Percentiles rank a stretch among this genome's conserved stretches.
Conservation (phyloP, 352 stramenopile species). For the Phytophthora quininea region DNA sequence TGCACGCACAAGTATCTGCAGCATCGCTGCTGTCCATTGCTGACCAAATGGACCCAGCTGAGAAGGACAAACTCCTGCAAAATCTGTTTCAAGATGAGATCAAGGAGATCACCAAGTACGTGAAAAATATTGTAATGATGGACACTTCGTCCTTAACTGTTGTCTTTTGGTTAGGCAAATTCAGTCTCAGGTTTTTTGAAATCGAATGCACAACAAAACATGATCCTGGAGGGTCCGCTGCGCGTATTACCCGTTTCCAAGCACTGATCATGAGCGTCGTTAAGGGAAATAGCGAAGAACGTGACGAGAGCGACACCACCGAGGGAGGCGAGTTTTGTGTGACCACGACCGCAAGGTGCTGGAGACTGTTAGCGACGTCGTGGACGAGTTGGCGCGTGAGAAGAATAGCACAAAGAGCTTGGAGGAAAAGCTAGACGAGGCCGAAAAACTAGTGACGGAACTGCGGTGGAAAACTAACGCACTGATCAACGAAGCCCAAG, state of each 20-base stretch:
- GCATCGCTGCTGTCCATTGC: constrained; percentile 50
- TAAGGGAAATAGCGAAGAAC: constrained; percentile 18
- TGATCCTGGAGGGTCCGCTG: constrained; percentile 62
- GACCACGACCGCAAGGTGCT: constrained; percentile 73
- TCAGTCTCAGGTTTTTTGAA: constrained; percentile 51
- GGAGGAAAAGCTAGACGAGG: constrained; percentile 47
- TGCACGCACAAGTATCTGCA: constrained; percentile 57
- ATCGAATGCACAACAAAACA: constrained; percentile 63
- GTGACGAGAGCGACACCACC: constrained; percentile 21
- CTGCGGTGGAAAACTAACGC: constrained; percentile 66
- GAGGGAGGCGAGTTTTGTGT: constrained; percentile 54
- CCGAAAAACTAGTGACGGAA: constrained; percentile 49
- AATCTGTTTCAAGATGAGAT: constrained; percentile 65
- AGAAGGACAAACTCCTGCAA: constrained; percentile 65
- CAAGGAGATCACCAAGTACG: constrained; percentile 56
- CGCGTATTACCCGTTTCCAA: constrained; percentile 68
- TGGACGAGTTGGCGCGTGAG: constrained; percentile 54
- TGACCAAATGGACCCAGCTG: constrained; percentile 56
- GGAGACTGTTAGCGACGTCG: constrained; percentile 51
- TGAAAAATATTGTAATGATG: not conserved
- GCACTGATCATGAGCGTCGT: constrained; percentile 41
- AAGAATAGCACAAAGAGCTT: constrained; percentile 42
- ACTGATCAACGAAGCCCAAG: constrained; percentile 49
- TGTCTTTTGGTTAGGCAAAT: constrained; percentile 45
- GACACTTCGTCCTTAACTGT: not conserved